Evolutionary conservation across 78 protist species (phyloP), one percentile per base, ranked within the genome.

Genomic region (Dictyostelium capitatum): DNA sequence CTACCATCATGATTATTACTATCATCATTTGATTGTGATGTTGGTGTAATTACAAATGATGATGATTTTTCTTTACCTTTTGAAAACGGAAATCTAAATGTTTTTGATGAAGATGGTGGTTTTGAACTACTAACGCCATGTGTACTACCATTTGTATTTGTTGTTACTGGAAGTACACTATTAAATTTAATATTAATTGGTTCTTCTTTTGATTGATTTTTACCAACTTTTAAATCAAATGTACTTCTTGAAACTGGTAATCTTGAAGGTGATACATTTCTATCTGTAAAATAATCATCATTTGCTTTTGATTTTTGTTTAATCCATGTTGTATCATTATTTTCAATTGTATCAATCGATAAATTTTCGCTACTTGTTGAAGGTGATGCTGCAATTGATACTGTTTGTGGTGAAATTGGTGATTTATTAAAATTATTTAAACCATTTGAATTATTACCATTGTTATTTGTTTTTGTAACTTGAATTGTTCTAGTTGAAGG

Each of bases 401-500:
- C 41, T 59, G n/a, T 20, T 72, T 72, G 20, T 28, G 10, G 43
- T 43, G 72, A 41, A 47, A 65, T 20, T 65, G 25, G 14, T 37
- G 70, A 17, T 8, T 62, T 41, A 47, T 23, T 70, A 41, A 32
- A 19, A 56, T 56, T 56, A 56, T 20, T 56, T 20, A 20, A 7
- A n/a, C n/a, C n/a, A n/a, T 56, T 56, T 20, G 10, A 1, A 12
- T 57, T 14, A 15, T n/a, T 15, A 43, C 15, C 23, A 30, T 54
- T 32, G n/a, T n/a, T 41, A 11, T 82, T 20, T n/a, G 72, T 50
- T 46, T 73, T 85, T 32, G 92, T 20, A 47, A 77, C 43, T 37
- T 77, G 82, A 43, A 77, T 59, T 2, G 69, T 85, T 28, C 92
- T 46, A 19, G 92, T 74, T 41, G 79, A 47, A 6, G 92, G 92